A percentile compares a stretch with the other conserved stretches of the same genome.
Conservation (phyloP, 2,329 filamentous ascomycete species). For the Colletotrichum endophyticum region DNA sequence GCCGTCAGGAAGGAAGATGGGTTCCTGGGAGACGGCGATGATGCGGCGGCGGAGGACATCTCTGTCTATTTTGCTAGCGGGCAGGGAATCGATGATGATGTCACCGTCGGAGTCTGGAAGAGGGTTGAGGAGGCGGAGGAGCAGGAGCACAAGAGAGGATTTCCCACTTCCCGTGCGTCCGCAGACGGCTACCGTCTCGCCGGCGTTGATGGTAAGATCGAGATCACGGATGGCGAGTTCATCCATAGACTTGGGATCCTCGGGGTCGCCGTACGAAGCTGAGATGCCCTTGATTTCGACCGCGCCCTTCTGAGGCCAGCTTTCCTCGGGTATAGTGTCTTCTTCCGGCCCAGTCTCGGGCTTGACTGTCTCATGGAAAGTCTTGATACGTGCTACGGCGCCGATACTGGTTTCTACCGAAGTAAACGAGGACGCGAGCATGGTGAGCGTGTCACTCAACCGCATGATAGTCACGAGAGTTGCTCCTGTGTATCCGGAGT, state of each 20-base stretch:
- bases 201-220: slow-evolving; percentile 30
- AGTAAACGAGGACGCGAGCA: slow-evolving; percentile 37
- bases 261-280: slow-evolving; percentile 31
- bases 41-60: slow-evolving; percentile 48
- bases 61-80: slow-evolving; percentile 42
- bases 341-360: slow-evolving; percentile 27
- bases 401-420: slow-evolving; percentile 32
- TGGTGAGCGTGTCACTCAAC: slow-evolving; percentile 34
- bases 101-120: slow-evolving; percentile 24
- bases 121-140: slow-evolving; percentile 47
- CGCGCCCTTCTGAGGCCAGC: slow-evolving; percentile 35
- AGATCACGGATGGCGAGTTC: slow-evolving; percentile 30
- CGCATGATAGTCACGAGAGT: slow-evolving; percentile 41
- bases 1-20: slow-evolving; percentile 53
- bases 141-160: slow-evolving; percentile 44
- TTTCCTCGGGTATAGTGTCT: slow-evolving; percentile 12
- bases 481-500: slow-evolving; percentile 42
- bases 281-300: slow-evolving; percentile 36
- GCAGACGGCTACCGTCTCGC: slow-evolving; percentile 40
- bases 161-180: slow-evolving; percentile 48
- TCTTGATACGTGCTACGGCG: slow-evolving; percentile 29
- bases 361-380: slow-evolving; percentile 27
- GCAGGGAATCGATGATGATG: slow-evolving; percentile 48
- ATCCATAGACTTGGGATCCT: background rate
- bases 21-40: slow-evolving; percentile 59